Conservation (phyloP, 208 protist species). For the Giardia duodenalis region DNA sequence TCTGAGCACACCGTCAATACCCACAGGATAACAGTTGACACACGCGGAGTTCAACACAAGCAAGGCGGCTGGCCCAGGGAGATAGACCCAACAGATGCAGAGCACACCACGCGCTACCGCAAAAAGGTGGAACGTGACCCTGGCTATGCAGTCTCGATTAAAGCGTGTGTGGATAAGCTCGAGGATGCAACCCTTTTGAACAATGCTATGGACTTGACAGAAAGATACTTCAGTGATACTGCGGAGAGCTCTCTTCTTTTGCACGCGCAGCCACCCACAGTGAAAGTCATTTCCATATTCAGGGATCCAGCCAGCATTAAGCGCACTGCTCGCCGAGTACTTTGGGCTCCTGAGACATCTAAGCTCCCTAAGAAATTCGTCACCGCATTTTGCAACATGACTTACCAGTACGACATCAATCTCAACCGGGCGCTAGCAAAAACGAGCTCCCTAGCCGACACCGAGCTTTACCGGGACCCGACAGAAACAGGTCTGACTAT, state of each 20-base stretch:
- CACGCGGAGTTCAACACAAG: background rate
- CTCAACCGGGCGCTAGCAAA: background rate
- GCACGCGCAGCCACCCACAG: no score
- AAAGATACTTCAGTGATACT: background rate
- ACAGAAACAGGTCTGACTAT: background rate
- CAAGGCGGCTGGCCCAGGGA: background rate
- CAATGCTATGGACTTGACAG: background rate
- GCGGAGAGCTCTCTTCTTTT: background rate
- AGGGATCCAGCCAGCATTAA: conserved; percentile 24
- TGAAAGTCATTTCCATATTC: background rate
- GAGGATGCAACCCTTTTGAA: background rate
- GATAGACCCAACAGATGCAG: background rate
- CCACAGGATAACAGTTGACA: conserved; percentile 3
- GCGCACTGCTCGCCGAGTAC: background rate
- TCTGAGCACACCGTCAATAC: conserved; percentile 24
- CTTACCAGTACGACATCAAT: background rate
- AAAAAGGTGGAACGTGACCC: conserved; percentile 19
- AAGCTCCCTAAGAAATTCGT: conserved; percentile 13
- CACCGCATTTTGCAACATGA: background rate
- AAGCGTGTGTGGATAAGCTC: no score
- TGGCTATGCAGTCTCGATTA: background rate
- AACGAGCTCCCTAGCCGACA: background rate
- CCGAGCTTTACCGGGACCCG: background rate
- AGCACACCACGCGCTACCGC: background rate
- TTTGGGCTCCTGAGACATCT: background rate